A percentile compares a stretch with the other conserved stretches of the same genome.
phyloP scores from a whole-genome alignment of 176 grass and related monocot species.

The Ampelocalamus luodianensis region DNA sequence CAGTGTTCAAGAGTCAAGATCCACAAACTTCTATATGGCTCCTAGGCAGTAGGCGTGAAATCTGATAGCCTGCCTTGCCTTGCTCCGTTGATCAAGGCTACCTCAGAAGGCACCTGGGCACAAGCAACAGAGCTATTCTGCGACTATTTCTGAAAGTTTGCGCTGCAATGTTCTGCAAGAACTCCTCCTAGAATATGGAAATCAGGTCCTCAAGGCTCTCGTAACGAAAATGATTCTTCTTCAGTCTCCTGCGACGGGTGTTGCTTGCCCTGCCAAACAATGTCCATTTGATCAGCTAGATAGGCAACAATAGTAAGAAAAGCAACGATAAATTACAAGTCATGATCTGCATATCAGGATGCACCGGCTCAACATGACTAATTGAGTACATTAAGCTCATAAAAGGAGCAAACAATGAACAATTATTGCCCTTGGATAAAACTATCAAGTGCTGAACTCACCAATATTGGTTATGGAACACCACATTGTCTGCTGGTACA shows the following conservation, averaged over 20 bases:
- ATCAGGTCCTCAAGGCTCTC: slow-evolving; percentile 53
- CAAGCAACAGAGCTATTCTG: background rate
- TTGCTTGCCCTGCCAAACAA: slow-evolving; percentile 59
- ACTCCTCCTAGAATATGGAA: slow-evolving; percentile 50
- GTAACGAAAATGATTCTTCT: slow-evolving; percentile 62
- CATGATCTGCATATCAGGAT: background rate
- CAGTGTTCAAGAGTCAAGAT: background rate
- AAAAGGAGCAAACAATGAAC: background rate
- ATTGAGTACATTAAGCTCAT: background rate
- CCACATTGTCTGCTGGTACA: slow-evolving; percentile 65
- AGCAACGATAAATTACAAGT: background rate
- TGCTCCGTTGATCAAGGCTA: too few relatives aligned
- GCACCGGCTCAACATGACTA: background rate
- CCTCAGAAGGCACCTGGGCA: background rate
- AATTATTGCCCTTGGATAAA: background rate
- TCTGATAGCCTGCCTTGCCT: too few relatives aligned
- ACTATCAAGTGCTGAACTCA: slow-evolving; percentile 22
- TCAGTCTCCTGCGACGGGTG: slow-evolving; percentile 72
- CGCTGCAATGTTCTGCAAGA: background rate
- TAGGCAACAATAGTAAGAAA: background rate
- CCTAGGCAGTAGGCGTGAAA: background rate
- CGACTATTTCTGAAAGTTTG: background rate
- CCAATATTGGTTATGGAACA: slow-evolving; percentile 92
- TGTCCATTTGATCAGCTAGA: background rate
- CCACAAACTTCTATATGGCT: background rate